Base-by-base conservation (phyloP, 768 basidiomycete species). In the Mycena indigotica region DNA sequence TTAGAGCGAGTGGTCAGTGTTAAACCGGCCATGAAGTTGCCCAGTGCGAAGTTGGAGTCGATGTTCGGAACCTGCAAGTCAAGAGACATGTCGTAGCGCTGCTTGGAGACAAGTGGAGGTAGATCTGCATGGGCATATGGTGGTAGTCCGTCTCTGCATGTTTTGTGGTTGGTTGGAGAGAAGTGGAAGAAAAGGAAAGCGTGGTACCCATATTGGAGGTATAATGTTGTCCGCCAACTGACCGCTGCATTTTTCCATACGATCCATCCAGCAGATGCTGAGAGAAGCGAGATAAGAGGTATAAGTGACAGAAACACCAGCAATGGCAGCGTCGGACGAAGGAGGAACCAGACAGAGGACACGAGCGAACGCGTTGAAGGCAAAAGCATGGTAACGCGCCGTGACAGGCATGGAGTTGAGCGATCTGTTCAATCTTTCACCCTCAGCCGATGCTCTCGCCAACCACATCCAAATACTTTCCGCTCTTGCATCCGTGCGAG, bases 1-100 rank as follows among this genome's bases (percentile, higher is more conserved):
- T 92, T 92, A 17, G 79, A 77, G 26, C 76, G 63, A 0, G 86
- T 85, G 2, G 74, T 76, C 25, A 94, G 71, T 1, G 80, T 84
- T 30, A 93, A 68, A 41, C 77, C 80, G 4, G 84, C 75, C 92
- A 94, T 94, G 71, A 93, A 94, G 69, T 94, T 94, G 39, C 92
- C 92, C 2, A 94, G 82, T 3, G 77, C 85, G 64, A 82, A 75
- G 72, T 91, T 93, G 21, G 85, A 70, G 57, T 86, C 83, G 17
- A 81, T 80, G 3, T 83, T 76, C 12, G 92, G 92, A 5, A 93
- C 75, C 26, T 75, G 70, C 16, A 94, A 75, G 52, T 84, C 81
- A 16, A 93, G 72, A 41, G 84, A 85, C 50, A 94, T 75, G 61
- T 91, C 85, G 55, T 93, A 94, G n/a, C 82, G 82, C 60, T 93